These are phyloP conservation scores for Boletus bicolor DNA, from an alignment of 768 basidiomycete species.

Conservation along the genomic window DNA sequence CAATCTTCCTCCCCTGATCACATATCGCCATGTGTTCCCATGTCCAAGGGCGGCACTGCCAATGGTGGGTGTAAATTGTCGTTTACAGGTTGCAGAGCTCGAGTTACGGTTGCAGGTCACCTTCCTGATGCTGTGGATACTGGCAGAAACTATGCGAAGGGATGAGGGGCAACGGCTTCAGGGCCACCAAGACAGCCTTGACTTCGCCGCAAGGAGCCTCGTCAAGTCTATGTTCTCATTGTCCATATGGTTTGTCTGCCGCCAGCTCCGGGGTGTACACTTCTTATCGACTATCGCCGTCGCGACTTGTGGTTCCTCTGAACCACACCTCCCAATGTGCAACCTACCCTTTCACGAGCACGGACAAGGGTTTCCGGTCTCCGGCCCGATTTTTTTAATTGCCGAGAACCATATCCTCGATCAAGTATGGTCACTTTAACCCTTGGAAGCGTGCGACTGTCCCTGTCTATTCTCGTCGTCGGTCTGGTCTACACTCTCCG, in stretches of 20 bases:
- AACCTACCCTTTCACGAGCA: slow-evolving; percentile 7
- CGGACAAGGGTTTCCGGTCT: slow-evolving; percentile 1
- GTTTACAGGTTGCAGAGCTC: not conserved
- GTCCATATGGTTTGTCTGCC: slow-evolving; percentile 10
- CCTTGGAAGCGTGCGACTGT: slow-evolving; percentile 13
- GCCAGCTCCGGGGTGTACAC: not conserved
- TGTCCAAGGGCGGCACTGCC: not conserved
- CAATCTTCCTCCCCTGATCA: not conserved
- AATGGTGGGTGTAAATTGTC: slow-evolving; percentile 7
- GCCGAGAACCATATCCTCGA: slow-evolving; percentile 4
- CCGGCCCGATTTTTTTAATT: not conserved
- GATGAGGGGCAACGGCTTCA: not conserved
- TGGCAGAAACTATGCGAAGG: slow-evolving; percentile 10
- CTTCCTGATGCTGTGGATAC: slow-evolving; percentile 15
- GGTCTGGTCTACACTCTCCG: slow-evolving; percentile 13
- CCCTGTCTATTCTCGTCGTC: slow-evolving; percentile 13
- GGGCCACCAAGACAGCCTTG: slow-evolving; percentile 8
- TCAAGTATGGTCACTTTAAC: not conserved
- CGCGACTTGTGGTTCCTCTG: not conserved
- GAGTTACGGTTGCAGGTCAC: slow-evolving; percentile 5
- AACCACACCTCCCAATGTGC: slow-evolving; percentile 7
- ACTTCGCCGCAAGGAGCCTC: slow-evolving; percentile 20
- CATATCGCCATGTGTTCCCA: not conserved
- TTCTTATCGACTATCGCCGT: not conserved
- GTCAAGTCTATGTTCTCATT: slow-evolving; percentile 18